These are phyloP conservation scores for Colletotrichum sp. DNA, from an alignment of 2,329 filamentous ascomycete species.

Conservation along the genomic window DNA sequence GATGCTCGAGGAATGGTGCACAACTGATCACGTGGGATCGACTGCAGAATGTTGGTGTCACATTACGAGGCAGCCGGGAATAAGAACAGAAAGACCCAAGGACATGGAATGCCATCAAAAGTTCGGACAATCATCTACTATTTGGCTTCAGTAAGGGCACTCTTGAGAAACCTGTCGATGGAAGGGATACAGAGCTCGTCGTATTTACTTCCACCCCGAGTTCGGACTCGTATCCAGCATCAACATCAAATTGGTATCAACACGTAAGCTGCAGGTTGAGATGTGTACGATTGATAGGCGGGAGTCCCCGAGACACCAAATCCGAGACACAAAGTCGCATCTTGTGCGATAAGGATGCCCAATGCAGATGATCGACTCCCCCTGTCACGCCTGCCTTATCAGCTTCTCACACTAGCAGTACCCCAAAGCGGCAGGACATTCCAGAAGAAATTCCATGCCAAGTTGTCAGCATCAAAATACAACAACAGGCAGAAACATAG, in stretches of 20 bases:
- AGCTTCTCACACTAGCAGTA: neutral
- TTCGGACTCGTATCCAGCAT: neutral
- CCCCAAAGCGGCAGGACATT: neutral
- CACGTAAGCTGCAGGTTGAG: neutral
- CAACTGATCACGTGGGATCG: neutral
- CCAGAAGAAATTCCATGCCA: neutral
- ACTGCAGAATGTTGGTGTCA: neutral
- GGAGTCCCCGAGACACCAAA: neutral
- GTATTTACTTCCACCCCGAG: neutral
- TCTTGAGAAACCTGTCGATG: neutral
- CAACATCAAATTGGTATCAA: neutral
- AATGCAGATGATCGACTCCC: neutral
- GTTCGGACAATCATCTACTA: neutral
- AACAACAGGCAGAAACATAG: neutral
- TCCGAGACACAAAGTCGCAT: neutral
- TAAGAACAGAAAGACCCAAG: neutral
- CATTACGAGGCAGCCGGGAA: neutral
- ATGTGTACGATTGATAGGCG: neutral
- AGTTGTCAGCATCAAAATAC: neutral
- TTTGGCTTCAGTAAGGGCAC: neutral
- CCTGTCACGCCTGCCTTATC: neutral
- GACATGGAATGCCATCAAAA: neutral
- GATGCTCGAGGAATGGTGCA: neutral
- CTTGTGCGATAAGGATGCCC: neutral
- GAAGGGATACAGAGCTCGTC: neutral